A percentile compares a stretch with the other conserved stretches of the same genome.
These are phyloP conservation scores for Epichloe scottii DNA, from an alignment of 2,329 filamentous ascomycete genomes.

Conservation along the genomic window DNA sequence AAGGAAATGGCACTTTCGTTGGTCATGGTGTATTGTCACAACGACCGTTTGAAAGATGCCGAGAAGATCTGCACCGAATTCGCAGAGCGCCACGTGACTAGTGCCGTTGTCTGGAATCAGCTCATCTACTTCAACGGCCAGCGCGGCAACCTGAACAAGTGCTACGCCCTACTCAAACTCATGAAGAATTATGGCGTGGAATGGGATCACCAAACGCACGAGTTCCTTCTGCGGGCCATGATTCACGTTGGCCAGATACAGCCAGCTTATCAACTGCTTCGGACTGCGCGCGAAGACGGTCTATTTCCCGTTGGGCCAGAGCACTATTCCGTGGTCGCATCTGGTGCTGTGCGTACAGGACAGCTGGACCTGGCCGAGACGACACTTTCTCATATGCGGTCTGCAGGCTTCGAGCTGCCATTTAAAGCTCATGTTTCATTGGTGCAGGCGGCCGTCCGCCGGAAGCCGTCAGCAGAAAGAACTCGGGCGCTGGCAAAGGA, in stretches of 20 bases:
- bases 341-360: slow-evolving; percentile 32
- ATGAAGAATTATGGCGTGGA: slow-evolving; percentile 36
- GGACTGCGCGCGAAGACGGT: slow-evolving; percentile 28
- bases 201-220: slow-evolving; percentile 38
- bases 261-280: slow-evolving; percentile 36
- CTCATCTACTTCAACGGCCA: slow-evolving; percentile 58
- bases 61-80: slow-evolving; percentile 34
- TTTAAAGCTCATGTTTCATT: slow-evolving; percentile 31
- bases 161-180: slow-evolving; percentile 33
- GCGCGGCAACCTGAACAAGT: slow-evolving; percentile 38
- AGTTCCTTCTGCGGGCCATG: slow-evolving; percentile 35
- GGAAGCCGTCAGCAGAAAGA: slow-evolving; percentile 13
- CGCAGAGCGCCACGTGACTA: slow-evolving; percentile 35
- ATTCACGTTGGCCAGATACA: slow-evolving; percentile 35
- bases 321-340: slow-evolving; percentile 42
- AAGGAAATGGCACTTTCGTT: slow-evolving; percentile 50
- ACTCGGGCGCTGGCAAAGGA: slow-evolving; percentile 15
- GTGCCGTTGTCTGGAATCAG: slow-evolving; percentile 63
- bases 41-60: slow-evolving; percentile 23
- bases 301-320: slow-evolving; percentile 33
- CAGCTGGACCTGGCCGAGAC: slow-evolving; percentile 30
- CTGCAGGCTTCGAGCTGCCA: slow-evolving; percentile 28
- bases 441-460: slow-evolving; percentile 25
- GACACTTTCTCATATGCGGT: slow-evolving; percentile 30
- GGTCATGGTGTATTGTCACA: slow-evolving; percentile 51